Percentiles rank a stretch among this genome's conserved stretches.
Evolutionary conservation across 371 early-diverging fungal species (phyloP).

Genomic region (Batrachochytrium dendrobatidis): DNA sequence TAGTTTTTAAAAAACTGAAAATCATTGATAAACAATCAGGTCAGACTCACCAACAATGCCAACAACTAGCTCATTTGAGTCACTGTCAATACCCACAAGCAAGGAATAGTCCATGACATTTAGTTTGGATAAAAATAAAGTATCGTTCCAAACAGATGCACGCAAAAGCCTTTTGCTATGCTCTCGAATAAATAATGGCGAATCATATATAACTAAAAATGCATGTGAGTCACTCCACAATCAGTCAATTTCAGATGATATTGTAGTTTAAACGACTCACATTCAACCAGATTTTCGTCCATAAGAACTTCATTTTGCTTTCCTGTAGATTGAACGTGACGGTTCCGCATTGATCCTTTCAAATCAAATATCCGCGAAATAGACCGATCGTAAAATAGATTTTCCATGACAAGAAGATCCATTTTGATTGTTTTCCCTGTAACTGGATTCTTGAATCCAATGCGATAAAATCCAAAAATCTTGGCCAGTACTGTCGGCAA

Average conservation of each 20-base stretch:
- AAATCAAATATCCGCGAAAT: conserved; percentile 80
- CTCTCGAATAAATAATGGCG: conserved; percentile 81
- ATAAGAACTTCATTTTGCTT: conserved; percentile 76
- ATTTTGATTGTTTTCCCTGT: conserved; percentile 75
- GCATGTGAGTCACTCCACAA: conserved; percentile 8
- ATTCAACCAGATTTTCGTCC: conserved; percentile 88
- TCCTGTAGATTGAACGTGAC: conserved; percentile 81
- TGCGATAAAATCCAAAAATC: conserved; percentile 87
- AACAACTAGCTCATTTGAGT: conserved; percentile 71
- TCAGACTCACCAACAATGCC: conserved; percentile 76
- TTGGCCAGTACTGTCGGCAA: conserved; percentile 82
- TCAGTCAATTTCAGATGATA: neutral
- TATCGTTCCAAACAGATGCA: conserved; percentile 81
- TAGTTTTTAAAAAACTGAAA: neutral
- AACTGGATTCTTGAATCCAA: conserved; percentile 72
- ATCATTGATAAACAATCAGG: no score
- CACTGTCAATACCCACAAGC: conserved; percentile 81
- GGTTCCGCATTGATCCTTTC: conserved; percentile 90
- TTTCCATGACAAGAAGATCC: conserved; percentile 93
- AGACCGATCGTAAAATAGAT: conserved; percentile 77
- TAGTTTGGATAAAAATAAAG: conserved; percentile 71
- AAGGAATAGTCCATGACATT: conserved; percentile 96
- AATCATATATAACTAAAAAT: conserved; percentile 58
- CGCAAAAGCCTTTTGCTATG: conserved; percentile 73
- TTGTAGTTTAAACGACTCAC: conserved; percentile 29